These are phyloP conservation scores for Ceratobasidium sp. DNA, from an alignment of 1,284 basidiomycete species.

Conservation along the genomic window DNA sequence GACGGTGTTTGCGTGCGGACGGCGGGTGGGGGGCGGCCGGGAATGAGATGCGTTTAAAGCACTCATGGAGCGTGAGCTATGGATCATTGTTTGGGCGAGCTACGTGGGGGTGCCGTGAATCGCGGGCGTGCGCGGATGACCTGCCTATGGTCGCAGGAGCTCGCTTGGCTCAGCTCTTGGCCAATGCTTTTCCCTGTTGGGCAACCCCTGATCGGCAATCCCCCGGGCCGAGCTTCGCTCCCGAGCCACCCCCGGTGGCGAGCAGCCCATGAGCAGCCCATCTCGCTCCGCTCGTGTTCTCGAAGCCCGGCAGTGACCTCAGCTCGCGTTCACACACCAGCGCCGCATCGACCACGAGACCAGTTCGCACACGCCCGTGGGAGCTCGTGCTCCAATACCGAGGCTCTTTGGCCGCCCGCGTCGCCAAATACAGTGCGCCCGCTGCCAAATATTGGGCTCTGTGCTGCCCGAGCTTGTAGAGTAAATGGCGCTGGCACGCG, in stretches of 20 bases:
- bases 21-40: background rate
- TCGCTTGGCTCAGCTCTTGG: slow-evolving; percentile 10
- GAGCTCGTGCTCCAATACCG: too few relatives aligned
- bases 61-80: slow-evolving; percentile 7
- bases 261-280: too few relatives aligned
- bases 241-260: too few relatives aligned
- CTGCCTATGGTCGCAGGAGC: background rate
- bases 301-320: background rate
- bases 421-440: background rate
- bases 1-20: slow-evolving; percentile 23
- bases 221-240: too few relatives aligned
- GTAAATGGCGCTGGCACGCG: background rate
- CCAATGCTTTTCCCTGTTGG: slow-evolving; percentile 10
- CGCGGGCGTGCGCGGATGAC: background rate
- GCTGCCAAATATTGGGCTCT: background rate
- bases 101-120: slow-evolving; percentile 1
- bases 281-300: too few relatives aligned
- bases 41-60: background rate
- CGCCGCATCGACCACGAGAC: background rate
- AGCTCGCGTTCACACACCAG: too few relatives aligned
- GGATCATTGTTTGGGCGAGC: slow-evolving; percentile 1
- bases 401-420: slow-evolving; percentile 3
- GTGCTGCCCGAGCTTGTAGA: background rate
- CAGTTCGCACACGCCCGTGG: slow-evolving; percentile 5
- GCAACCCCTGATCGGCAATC: too few relatives aligned